Evolutionary conservation across 129 eudicot genomes (phyloP).

Genomic region (Ambrosia trifida): DNA sequence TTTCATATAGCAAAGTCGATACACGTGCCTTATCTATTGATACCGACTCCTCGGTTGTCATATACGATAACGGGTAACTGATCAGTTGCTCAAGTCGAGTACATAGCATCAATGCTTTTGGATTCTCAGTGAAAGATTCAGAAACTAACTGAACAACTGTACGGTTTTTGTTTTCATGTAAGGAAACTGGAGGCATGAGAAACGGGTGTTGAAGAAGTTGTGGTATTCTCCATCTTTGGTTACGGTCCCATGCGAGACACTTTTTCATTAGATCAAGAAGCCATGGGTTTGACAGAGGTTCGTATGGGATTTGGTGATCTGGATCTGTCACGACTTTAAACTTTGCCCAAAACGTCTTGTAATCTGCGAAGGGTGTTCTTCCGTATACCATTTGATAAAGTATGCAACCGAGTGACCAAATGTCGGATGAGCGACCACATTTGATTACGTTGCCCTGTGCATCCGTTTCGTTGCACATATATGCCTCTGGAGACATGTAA

Average conservation of each 20-base stretch:
- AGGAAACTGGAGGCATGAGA: slow-evolving; percentile 71
- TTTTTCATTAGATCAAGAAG: slow-evolving; percentile 89
- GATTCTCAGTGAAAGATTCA: slow-evolving; percentile 50
- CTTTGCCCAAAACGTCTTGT: slow-evolving; percentile 92
- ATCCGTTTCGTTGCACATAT: slow-evolving; percentile 89
- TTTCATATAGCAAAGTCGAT: slow-evolving; percentile 39
- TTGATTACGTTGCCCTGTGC: slow-evolving; percentile 77
- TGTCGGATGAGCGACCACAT: slow-evolving; percentile 95
- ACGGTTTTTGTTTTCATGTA: slow-evolving; percentile 12
- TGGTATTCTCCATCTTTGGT: slow-evolving; percentile 83
- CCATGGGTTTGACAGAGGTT: slow-evolving; percentile 77
- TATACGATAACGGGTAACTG: slow-evolving; percentile 34
- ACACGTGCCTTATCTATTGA: slow-evolving; percentile 40
- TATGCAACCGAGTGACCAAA: slow-evolving; percentile 98
- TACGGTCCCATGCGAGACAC: slow-evolving; percentile 83
- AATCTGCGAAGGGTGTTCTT: slow-evolving; percentile 87
- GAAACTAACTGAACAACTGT: slow-evolving; percentile 54
- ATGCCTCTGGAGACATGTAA: slow-evolving; percentile 99
- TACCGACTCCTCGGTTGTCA: slow-evolving; percentile 7
- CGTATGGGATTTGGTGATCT: slow-evolving; percentile 63
- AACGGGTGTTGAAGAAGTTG: slow-evolving; percentile 89
- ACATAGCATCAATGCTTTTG: slow-evolving; percentile 43
- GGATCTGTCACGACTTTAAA: slow-evolving; percentile 91
- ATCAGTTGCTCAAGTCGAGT: slow-evolving; percentile 52
- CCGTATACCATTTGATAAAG: slow-evolving; percentile 99